Evolutionary conservation across 2,329 filamentous ascomycete genomes (phyloP).

Genomic region (Pyrenochaeta sp.): DNA sequence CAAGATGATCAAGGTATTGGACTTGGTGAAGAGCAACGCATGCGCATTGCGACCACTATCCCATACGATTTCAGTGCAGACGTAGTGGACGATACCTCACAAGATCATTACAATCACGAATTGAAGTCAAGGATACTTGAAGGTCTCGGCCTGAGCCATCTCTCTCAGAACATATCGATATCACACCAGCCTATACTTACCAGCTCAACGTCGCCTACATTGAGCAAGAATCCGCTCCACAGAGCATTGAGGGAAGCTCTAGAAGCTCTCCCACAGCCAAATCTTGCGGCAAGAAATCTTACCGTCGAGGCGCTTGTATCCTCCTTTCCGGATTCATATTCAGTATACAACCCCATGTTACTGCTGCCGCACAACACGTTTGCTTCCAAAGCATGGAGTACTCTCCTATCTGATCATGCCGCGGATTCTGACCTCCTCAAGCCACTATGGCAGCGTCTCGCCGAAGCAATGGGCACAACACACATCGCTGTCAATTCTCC

Average conservation of each 20-base stretch:
- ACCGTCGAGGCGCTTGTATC: slow-evolving; percentile 24
- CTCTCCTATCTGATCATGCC: slow-evolving; percentile 36
- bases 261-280: slow-evolving; percentile 8
- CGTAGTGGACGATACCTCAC: not conserved
- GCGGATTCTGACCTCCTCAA: slow-evolving; percentile 33
- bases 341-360: slow-evolving; percentile 65
- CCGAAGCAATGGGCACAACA: slow-evolving; percentile 56
- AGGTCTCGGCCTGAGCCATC: slow-evolving; percentile 15
- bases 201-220: not conserved
- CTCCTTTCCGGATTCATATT: slow-evolving; percentile 56
- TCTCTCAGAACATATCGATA: slow-evolving; percentile 21
- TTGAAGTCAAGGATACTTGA: slow-evolving; percentile 13
- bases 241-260: slow-evolving; percentile 32
- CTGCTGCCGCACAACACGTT: slow-evolving; percentile 63
- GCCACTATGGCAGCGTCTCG: slow-evolving; percentile 38
- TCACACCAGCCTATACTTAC: slow-evolving; percentile 9
- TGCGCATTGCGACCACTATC: slow-evolving; percentile 33
- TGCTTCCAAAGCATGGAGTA: slow-evolving; percentile 42
- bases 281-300: slow-evolving; percentile 24
- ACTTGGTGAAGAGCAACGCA: slow-evolving; percentile 8
- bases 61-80: not conserved
- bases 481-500: slow-evolving; percentile 68
- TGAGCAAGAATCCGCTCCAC: slow-evolving; percentile 30
- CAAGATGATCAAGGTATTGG: not conserved
- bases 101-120: not conserved